Base-by-base conservation (phyloP, 2,329 filamentous ascomycete genomes). In the Fusarium miscanthi region DNA sequence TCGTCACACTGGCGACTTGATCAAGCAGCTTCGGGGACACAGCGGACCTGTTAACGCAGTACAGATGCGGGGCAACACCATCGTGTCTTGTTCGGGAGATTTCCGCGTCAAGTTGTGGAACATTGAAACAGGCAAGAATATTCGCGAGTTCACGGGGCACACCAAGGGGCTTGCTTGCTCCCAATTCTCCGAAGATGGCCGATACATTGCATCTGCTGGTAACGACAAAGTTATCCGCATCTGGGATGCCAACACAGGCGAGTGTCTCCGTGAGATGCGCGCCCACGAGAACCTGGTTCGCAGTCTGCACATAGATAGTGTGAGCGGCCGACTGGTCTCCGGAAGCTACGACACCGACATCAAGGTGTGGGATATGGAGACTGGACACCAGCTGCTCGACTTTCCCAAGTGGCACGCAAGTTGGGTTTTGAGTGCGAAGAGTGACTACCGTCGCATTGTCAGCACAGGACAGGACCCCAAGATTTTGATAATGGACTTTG, bases 211-310 rank as follows among this genome's bases (percentile, higher is more conserved):
- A 52, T 96, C 94, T 23, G 96, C 96, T 14, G 96, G 96, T 49
- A 99, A 98, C 79, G 96, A 98, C 83, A 93, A 95, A 81, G 90
- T 94, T 53, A 98, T 98, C 69, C 96, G 97, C 80, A 93, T 98
- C 79, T 99, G 97, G 89, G 94, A 98, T 81, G 94, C 95, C 57
- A 93, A 94, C 77, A 97, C 94, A 3, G 95, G 95, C 69, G 91
- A 94, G 76, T 92, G 95, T 75, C 87, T 97, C 56, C 90, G 91
- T 69, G 91, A 93, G 79, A 93, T 97, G 80, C 87, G 89, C 52
- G 95, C 95, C 10, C 96, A 99, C 81, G 88, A 91, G 33, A 92
- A 92, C 67, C 88, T 99, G 35, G 95, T 99, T 30, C 91, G 96
- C 64, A 96, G 93, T 56, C 85, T 99, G 66, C 95, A 98, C 84